Evolutionary conservation across 768 basidiomycete species (phyloP), one percentile per base, ranked within the genome.

Genomic region (Termitomyces bulborhizus): DNA sequence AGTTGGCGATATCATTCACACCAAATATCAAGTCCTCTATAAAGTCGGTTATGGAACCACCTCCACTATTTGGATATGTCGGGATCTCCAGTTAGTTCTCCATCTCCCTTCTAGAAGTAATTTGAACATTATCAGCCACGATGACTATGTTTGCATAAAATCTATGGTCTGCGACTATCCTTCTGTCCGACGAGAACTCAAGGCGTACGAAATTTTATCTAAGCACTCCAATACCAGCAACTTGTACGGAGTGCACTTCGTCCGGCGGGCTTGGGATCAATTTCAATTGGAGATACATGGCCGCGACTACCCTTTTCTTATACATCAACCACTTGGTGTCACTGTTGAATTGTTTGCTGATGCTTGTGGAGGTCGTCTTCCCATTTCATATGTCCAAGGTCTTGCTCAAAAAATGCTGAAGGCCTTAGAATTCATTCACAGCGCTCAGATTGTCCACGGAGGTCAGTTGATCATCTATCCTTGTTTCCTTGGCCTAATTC

Each of bases 101-200:
- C 18, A 3, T 51, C 26, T n/a, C 16, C 39, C 34, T 27, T 52
- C 8, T 9, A 24, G 7, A 4, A 21, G 21, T 21, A 21, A 21
- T 21, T 24, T 11, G 31, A 43, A 43, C 1, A 6, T 32, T 34
- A 8, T 41, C 31, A 52, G 51, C 18, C 1, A 2, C 8, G 6
- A 21, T 9, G n/a, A 32, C 3, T 52, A 52, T 13, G 51, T 52
- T 21, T 52, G 51, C 29, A 52, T 52, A 41, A 52, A 52, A n/a
- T 40, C 51, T 9, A 41, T 21, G 21, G 21, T 21, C 21, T 21
- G 21, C 21, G 21, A 21, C 21, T 21, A 21, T 21, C 21, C 21
- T 52, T 52, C 27, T 6, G 51, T 52, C 3, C 6, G 21, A 43
- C 29, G 51, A 5, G 51, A 52, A 13, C 8, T 52, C 3, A 7